Base-by-base conservation (phyloP, 352 stramenopile species). In the Hyaloperonospora brassicae region DNA sequence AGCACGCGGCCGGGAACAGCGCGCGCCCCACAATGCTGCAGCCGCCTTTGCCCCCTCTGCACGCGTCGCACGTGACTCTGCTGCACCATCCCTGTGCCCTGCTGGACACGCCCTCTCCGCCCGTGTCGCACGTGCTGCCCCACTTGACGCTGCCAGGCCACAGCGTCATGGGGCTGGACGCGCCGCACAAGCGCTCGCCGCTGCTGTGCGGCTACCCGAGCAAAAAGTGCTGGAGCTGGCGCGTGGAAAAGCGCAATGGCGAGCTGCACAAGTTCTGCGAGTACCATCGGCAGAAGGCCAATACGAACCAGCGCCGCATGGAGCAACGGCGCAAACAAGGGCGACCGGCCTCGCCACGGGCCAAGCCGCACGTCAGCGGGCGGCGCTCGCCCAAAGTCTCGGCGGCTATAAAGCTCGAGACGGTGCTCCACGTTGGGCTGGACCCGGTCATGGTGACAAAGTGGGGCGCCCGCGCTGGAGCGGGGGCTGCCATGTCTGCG, bases 221-320 rank as follows among this genome's bases (percentile, higher is more conserved):
- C 76, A 89, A 89, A 59, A 88, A 88, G 68, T 91, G 81, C 73
- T 87, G 70, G 68, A 88, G 80, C 58, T 71, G 67, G 64, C 81
- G 79, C 51, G 79, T 87, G 1, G 72, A 85, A 58, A 91, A 91
- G 63, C 75, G 79, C 63, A 91, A 89, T 44, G 81, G 81, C 42
- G 77, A 88, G 66, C 66, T 89, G 54, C 81, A 91, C 72, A 89
- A 88, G 64, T 87, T 91, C 47, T 91, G 81, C 62, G 79, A 91
- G 59, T 91, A 87, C 62, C 81, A 91, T 59, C 81, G 81, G 30
- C 75, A 89, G 52, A 89, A 89, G 59, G 79, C 78, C 59, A 91
- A 89, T 67, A 86, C 77, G 35, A 88, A 89, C 68, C 81, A 91
- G 66, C 81, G 79, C 30, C 77, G 76, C 52, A 87, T 90, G 79